Evolutionary conservation across 176 grass and related monocot genomes (phyloP).

Genomic region (Bothriochloa decipiens): DNA sequence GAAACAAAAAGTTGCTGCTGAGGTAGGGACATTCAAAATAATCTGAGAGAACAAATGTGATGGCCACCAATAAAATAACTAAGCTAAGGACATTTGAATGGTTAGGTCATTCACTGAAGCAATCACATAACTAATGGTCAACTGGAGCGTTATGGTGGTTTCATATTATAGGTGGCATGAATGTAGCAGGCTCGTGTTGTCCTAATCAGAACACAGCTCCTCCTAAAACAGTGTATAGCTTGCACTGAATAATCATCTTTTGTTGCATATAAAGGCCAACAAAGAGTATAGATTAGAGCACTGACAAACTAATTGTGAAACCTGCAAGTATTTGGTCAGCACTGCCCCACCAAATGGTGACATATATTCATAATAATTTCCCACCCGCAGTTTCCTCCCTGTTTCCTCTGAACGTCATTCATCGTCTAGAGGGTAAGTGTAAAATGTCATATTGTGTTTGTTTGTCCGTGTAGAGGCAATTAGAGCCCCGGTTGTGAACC

Average conservation of each 20-base stretch:
- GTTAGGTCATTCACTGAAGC: neutral
- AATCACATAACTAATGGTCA: neutral
- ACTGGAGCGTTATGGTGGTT: neutral
- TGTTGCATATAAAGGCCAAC: neutral
- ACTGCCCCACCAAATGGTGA: neutral
- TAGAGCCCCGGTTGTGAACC: neutral
- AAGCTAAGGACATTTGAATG: neutral
- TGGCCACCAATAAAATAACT: neutral
- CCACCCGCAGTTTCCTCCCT: neutral
- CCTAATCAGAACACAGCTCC: neutral
- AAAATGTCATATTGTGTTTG: neutral
- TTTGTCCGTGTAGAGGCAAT: neutral
- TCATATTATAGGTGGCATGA: neutral
- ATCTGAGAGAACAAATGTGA: neutral
- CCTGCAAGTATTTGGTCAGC: neutral
- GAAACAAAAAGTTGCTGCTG: conserved; percentile 21
- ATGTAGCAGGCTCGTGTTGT: neutral
- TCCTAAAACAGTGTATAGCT: neutral
- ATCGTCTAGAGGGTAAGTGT: neutral
- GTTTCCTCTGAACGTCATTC: neutral
- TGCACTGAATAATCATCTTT: neutral
- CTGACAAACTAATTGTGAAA: neutral
- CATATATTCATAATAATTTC: neutral
- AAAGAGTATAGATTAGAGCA: neutral
- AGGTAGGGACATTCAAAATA: neutral